Conservation (phyloP, 2,329 filamentous ascomycete species). For the Gaeumannomyces sp. region DNA sequence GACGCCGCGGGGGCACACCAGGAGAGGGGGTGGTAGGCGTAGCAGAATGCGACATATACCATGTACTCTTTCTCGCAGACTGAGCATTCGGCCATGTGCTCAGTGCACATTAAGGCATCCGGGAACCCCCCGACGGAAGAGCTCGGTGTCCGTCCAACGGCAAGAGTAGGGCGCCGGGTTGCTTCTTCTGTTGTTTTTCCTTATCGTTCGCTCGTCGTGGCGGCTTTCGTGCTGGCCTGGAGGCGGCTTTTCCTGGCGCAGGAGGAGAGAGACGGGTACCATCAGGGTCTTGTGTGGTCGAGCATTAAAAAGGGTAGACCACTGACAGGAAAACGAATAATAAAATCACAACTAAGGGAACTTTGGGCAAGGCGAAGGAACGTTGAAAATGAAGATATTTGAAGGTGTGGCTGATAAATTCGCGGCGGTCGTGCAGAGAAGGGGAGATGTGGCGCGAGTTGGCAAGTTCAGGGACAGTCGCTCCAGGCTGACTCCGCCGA, state of each 20-base stretch:
- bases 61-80: conserved; percentile 55
- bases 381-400: not conserved
- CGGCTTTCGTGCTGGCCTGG: not conserved
- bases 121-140: no score
- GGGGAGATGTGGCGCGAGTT: not conserved
- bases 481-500: not conserved
- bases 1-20: conserved; percentile 41
- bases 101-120: conserved; percentile 49
- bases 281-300: no score
- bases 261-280: no score
- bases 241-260: not conserved
- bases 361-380: not conserved
- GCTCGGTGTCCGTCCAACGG: no score
- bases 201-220: not conserved
- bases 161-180: no score
- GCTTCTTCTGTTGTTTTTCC: no score
- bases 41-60: conserved; percentile 52
- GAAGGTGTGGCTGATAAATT: conserved; percentile 1
- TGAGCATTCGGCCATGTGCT: conserved; percentile 50
- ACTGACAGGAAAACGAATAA: not conserved
- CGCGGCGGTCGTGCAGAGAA: not conserved
- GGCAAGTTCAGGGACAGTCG: not conserved
- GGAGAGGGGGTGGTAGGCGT: conserved; percentile 42
- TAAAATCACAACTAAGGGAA: not conserved
- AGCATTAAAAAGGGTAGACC: no score